Evolutionary conservation across 176 grass and related monocot genomes (phyloP), one percentile per base, ranked within the genome.

Genomic region (Saccharum spontaneum): DNA sequence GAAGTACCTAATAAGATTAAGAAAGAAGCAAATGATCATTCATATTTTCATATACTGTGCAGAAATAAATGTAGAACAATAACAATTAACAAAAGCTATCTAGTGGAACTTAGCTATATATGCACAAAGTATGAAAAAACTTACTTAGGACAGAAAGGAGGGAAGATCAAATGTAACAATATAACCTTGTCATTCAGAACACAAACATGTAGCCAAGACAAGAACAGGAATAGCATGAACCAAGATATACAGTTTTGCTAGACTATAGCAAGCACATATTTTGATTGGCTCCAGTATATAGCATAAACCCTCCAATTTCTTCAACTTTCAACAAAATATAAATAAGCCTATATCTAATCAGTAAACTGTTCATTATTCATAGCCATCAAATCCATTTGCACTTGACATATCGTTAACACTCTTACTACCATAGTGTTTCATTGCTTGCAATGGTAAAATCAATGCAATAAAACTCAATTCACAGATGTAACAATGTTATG

Each of bases 1-100:
- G 4, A 48, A 48, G 31, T 31, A 77, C 50, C 83, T 82, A 69
- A 40, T 74, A 90, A 86, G 84, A 73, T 2, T 36, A 73, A 83
- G 66, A 67, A 45, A 44, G 10, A 7, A 67, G 17, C 5, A 59
- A 67, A 13, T 46, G 18, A 61, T 39, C 44, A 46, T 48, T 57
- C 23, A 20, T 39, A 81, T 78, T 76, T 79, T 78, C 6, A 37
- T 10, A 78, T 28, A 38, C 6, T 33, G 36, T 66, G 34, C 8
- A 36, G 3, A 20, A 22, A 44, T 73, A 79, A 83, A 72, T 76
- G 75, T 67, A 12, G 76, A 45, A 12, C 40, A 33, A 66, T 63
- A 24, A 63, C 36, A 62, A 61, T 62, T 61, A 23, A 78, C 34
- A 77, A 61, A 62, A 78, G 4, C 2, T 43, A 34, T 22, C 16